Evolutionary conservation across 1,284 basidiomycete genomes (phyloP), one percentile per base, ranked within the genome.

Genomic region (Tilletia caries): DNA sequence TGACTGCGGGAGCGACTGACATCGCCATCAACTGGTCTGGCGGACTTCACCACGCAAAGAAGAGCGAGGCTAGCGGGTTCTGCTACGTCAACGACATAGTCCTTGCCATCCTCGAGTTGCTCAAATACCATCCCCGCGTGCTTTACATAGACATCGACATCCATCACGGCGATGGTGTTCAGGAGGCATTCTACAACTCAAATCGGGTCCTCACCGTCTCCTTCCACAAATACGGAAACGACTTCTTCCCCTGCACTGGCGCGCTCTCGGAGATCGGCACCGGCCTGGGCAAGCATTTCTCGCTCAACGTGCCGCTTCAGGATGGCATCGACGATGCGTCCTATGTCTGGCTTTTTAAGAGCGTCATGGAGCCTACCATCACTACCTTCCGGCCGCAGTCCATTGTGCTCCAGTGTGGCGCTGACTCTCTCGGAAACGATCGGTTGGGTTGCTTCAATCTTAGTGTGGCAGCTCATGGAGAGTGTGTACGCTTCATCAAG

Each of bases 1-100:
- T 83, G 4, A 73, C 76, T 5, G 67, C 77, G 0, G 93, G 92
- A 3, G 88, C 90, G 3, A 93, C 95, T 18, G 95, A 99, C 83
- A 98, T 97, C 68, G 94, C 91, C 0, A 93, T 98, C 79, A 98
- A 98, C 85, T 98, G 95, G 95, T 92, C 94, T 0, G 95, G 95
- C 8, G 95, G 95, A 0, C 87, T 98, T 12, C 95, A 98, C 85
- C 95, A 98, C 83, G 96, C 95, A 27, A 98, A 98, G 85, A 98
- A 97, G 85, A 88, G 91, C 67, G 95, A 97, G 85, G 95, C 95
- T 0, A 92, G 91, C 2, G 95, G 94, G 0, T 97, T 93, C 84
- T 97, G 94, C 85, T 97, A 96, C 81, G 89, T 96, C 33, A 92
- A 93, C 3, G 95, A 97, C 81, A 90, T 90, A 67, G 89, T 93